Conservation (phyloP, 345 rosid species). For the Schrenkiella parvula region DNA sequence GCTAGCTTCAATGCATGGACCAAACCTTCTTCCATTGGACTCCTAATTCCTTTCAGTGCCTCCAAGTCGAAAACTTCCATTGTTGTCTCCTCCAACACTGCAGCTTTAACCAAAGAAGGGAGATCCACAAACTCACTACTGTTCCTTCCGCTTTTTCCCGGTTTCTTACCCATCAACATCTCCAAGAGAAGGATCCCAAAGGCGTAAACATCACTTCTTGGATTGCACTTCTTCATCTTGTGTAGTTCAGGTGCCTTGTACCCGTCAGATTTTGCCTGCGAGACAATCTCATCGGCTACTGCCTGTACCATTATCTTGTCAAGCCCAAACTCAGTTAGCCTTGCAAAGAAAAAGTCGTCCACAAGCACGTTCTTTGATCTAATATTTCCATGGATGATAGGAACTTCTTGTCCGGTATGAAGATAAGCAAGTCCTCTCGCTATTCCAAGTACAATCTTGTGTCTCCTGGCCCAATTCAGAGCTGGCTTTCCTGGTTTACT, state of each 20-base stretch:
- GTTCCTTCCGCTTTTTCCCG: slow-evolving; percentile 68
- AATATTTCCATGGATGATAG: slow-evolving; percentile 82
- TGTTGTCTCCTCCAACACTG: slow-evolving; percentile 92
- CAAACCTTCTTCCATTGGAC: slow-evolving; percentile 95
- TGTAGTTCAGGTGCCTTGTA: slow-evolving; percentile 97
- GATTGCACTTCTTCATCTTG: slow-evolving; percentile 90
- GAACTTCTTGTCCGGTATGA: slow-evolving; percentile 69
- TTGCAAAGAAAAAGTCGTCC: slow-evolving; percentile 79
- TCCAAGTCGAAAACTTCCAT: slow-evolving; percentile 94
- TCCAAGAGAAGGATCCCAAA: slow-evolving; percentile 89
- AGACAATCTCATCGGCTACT: slow-evolving; percentile 88
- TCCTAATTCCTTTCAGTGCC: slow-evolving; percentile 77
- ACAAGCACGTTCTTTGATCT: slow-evolving; percentile 91
- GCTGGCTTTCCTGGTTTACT: slow-evolving; percentile 68
- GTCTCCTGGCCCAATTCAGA: slow-evolving; percentile 92
- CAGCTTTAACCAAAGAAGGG: slow-evolving; percentile 87
- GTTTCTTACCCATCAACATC: slow-evolving; percentile 88
- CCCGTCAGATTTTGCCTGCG: slow-evolving; percentile 78
- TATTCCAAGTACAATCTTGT: slow-evolving; percentile 84
- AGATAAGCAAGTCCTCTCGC: slow-evolving; percentile 91
- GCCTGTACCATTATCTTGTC: slow-evolving; percentile 89
- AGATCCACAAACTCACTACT: slow-evolving; percentile 57
- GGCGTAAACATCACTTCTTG: slow-evolving; percentile 90
- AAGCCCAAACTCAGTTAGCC: slow-evolving; percentile 88
- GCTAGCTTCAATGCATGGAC: slow-evolving; percentile 96